Base-by-base conservation (phyloP, 1,284 basidiomycete species). In the Austroboletus novae-zelandiae region DNA sequence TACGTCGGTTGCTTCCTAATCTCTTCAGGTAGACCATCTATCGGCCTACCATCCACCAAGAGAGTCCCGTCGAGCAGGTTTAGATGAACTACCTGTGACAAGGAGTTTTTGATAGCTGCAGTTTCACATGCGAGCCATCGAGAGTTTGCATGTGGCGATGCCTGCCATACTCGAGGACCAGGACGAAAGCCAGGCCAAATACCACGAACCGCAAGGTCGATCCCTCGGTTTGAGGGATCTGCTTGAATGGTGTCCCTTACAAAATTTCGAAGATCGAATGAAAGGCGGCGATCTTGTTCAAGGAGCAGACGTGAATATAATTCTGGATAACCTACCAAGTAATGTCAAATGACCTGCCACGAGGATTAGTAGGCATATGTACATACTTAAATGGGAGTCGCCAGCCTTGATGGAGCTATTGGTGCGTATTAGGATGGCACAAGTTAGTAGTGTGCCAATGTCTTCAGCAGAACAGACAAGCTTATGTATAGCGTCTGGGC, bases 1-100 rank as follows among this genome's bases (percentile, higher is more conserved):
- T 72, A 79, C 1, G 64, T 59, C 1, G 65, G 39, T 55, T 78
- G 69, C 0, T 27, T 36, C 1, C 65, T 35, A 35, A 77, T 73
- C 0, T 58, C 50, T 1, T 36, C 43, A 0, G 77, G 74, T 9
- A 80, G 61, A 25, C 69, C 66, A 9, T 71, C 69, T 5, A 76
- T 47, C 1, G 71, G 65, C 41, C 67, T 67, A 0, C 74, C 78
- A 15, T 17, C 34, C 34, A 35, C 34, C 34, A 35, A 35, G n/a
- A 35, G 34, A 3, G 34, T 15, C 34, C n/a, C 34, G 17, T 35
- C 15, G 8, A 35, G 34, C 34, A 35, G 34, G 17, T 42, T 42
- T 11, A 42, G 17, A 42, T 42, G 41, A 3, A 42, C 17, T 3
- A 14, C 31, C 20, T 42, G 41, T 11, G 41, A 42, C 3, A 23